Evolutionary conservation across 2,329 filamentous ascomycete species (phyloP).

Genomic region (Sporothrix schenckii): DNA sequence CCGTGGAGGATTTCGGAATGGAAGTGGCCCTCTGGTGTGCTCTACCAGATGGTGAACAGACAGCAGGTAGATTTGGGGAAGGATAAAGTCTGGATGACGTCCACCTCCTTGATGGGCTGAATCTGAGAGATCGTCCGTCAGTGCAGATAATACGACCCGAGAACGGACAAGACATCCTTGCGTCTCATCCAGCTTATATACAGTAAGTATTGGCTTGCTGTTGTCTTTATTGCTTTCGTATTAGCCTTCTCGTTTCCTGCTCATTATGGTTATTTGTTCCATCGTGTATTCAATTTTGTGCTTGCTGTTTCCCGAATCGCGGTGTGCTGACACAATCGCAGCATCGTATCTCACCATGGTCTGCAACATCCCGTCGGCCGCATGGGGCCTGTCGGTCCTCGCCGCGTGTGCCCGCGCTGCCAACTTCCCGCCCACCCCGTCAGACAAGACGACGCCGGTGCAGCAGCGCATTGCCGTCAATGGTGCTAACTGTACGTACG

Average conservation of each 20-base stretch:
- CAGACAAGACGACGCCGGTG: constrained; percentile 56
- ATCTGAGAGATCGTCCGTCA: neutral
- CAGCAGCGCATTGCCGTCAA: constrained; percentile 58
- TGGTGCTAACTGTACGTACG: constrained; percentile 50
- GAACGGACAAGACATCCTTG: neutral
- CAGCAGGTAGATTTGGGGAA: neutral
- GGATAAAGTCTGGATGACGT: constrained; percentile 23
- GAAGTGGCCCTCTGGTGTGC: neutral
- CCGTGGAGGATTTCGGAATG: constrained; percentile 3
- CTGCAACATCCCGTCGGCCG: constrained; percentile 17
- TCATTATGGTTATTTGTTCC: neutral
- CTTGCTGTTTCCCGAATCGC: neutral
- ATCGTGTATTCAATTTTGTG: neutral
- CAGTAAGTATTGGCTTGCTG: no score
- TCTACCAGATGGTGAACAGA: neutral
- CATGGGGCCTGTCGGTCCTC: constrained; percentile 32
- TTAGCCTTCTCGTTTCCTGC: no score
- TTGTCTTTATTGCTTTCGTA: no score
- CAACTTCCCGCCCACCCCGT: constrained; percentile 51
- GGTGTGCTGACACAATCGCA: neutral
- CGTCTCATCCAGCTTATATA: neutral
- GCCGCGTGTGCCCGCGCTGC: constrained; percentile 31
- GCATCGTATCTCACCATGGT: constrained; percentile 31
- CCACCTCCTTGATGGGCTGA: constrained; percentile 4
- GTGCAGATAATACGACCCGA: neutral